A percentile compares a stretch with the other conserved stretches of the same genome.
These are phyloP conservation scores for Leishmania martiniquensis DNA, from an alignment of 208 protist genomes.

Conservation along the genomic window DNA sequence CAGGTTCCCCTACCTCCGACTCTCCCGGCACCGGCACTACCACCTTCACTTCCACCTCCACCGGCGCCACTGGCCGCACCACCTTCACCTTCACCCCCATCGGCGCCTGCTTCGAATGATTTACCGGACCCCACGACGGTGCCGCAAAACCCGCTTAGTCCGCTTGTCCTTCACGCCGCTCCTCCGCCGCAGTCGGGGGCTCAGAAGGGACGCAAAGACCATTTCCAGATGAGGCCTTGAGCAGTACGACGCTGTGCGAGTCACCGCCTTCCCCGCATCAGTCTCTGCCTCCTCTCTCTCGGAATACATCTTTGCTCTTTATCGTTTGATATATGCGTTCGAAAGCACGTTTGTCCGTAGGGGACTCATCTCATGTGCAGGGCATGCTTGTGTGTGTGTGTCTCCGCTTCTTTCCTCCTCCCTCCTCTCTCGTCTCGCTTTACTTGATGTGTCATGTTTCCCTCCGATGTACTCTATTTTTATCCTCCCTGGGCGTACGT, in stretches of 20 bases:
- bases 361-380: no score
- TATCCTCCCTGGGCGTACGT: background rate
- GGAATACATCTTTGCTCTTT: no score
- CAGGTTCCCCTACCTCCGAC: background rate
- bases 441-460: background rate
- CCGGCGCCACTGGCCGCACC: no score
- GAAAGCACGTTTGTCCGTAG: no score
- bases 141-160: conserved; percentile 16
- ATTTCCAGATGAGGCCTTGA: conserved; percentile 22
- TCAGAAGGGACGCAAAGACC: conserved; percentile 10
- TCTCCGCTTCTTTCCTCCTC: background rate
- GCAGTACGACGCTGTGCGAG: no score
- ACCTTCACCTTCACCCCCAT: no score
- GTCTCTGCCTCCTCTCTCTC: conserved; percentile 9
- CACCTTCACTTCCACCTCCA: no score
- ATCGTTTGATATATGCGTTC: no score
- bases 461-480: background rate
- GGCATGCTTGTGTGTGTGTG: background rate
- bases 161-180: conserved; percentile 25
- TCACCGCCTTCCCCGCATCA: background rate
- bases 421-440: background rate
- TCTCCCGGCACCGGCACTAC: background rate
- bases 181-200: background rate
- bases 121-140: no score
- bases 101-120: background rate